Evolutionary conservation across 2,329 filamentous ascomycete genomes (phyloP).

Genomic region (Madurella mycetomatis): DNA sequence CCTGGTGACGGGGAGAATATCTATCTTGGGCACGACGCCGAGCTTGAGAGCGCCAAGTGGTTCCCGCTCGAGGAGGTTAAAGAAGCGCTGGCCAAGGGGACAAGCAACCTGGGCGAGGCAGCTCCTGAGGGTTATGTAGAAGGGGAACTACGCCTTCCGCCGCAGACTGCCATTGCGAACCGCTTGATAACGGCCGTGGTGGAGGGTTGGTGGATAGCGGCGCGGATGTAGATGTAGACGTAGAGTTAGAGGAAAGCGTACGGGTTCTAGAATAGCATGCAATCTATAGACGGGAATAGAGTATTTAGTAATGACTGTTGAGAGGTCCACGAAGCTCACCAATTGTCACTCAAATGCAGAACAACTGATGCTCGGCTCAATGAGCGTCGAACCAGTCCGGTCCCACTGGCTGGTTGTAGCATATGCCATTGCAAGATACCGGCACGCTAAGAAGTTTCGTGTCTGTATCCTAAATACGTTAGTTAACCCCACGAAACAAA

Average conservation of each 20-base stretch:
- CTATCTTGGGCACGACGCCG: constrained; percentile 79
- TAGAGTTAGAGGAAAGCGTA: not conserved
- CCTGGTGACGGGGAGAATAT: constrained; percentile 73
- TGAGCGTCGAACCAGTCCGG: too few relatives aligned
- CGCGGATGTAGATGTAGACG: constrained; percentile 43
- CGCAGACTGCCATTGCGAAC: constrained; percentile 86
- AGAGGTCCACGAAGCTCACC: too few relatives aligned
- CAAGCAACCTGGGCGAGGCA: constrained; percentile 61
- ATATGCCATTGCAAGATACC: too few relatives aligned
- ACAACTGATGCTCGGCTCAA: too few relatives aligned
- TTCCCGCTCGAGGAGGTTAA: constrained; percentile 75
- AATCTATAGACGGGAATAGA: not conserved
- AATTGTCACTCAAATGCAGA: too few relatives aligned
- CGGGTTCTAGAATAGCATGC: not conserved
- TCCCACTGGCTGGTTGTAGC: too few relatives aligned
- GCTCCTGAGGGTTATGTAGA: constrained; percentile 66
- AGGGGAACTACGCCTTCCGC: constrained; percentile 74
- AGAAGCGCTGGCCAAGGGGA: constrained; percentile 65
- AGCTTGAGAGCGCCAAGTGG: constrained; percentile 88
- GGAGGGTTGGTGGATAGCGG: constrained; percentile 62
- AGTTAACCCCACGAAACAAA: too few relatives aligned
- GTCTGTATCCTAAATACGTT: too few relatives aligned
- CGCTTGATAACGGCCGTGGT: constrained; percentile 77
- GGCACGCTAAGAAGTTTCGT: too few relatives aligned
- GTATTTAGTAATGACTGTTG: not conserved